A percentile compares a stretch with the other conserved stretches of the same genome.
Conservation (phyloP, 75 land plant genomes). For the Sequoiadendron giganteum region DNA sequence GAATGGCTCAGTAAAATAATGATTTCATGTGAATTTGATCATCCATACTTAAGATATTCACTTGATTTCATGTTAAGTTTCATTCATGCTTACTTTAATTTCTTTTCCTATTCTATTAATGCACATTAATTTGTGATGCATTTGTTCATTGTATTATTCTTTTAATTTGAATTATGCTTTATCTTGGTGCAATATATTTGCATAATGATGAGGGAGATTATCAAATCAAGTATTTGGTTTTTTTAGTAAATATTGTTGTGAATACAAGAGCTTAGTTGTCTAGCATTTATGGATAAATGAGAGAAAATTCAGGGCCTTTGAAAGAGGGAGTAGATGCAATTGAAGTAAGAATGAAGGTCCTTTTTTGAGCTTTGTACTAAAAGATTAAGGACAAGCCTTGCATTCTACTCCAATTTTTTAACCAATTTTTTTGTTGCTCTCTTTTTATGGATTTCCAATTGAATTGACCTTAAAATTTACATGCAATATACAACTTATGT, state of each 20-base stretch:
- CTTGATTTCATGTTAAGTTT: too few relatives aligned
- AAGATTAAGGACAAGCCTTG: constrained; percentile 41
- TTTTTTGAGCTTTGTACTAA: constrained; percentile 47
- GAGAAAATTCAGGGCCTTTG: constrained; percentile 54
- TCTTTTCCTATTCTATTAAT: too few relatives aligned
- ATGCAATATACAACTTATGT: too few relatives aligned
- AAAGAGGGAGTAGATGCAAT: constrained; percentile 38
- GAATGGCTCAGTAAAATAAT: too few relatives aligned
- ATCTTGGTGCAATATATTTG: not conserved
- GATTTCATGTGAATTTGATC: too few relatives aligned
- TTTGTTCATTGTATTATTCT: not conserved
- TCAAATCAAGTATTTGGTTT: constrained; percentile 50
- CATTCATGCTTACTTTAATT: too few relatives aligned
- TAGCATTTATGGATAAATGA: constrained; percentile 44
- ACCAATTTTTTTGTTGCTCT: too few relatives aligned
- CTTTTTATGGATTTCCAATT: too few relatives aligned
- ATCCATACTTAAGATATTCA: too few relatives aligned
- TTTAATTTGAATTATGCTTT: not conserved
- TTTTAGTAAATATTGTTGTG: constrained; percentile 33
- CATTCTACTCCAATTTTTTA: constrained; percentile 37
- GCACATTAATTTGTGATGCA: not conserved
- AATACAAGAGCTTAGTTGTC: constrained; percentile 18
- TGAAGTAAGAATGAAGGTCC: constrained; percentile 40
- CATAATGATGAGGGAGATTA: not conserved
- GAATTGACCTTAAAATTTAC: too few relatives aligned